Conservation (phyloP, 108 stramenopile genomes). For the Cyclostephanos invisitatus region DNA sequence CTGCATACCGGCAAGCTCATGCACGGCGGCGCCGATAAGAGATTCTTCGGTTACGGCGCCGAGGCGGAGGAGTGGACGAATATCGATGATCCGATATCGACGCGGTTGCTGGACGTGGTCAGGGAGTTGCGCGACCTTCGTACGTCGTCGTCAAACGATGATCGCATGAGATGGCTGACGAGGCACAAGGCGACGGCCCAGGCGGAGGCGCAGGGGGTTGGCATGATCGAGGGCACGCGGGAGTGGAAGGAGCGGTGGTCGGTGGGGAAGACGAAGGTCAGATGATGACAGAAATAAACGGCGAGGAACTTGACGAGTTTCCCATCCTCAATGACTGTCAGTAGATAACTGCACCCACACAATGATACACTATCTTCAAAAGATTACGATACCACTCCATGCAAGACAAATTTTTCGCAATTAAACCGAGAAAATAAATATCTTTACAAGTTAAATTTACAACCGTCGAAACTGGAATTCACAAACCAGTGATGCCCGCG, state of each 20-base stretch:
- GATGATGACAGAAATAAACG: no score
- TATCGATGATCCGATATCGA: slow-evolving; percentile 21
- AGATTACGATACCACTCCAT: no score
- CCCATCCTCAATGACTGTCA: no score
- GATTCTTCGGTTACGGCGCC: slow-evolving; percentile 48
- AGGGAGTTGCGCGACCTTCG: slow-evolving; percentile 20
- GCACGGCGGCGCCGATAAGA: slow-evolving; percentile 8
- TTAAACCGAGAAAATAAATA: no score
- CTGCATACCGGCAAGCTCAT: slow-evolving; percentile 24
- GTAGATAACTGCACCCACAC: no score
- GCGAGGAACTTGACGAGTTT: no score
- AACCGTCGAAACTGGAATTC: no score
- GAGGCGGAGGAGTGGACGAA: slow-evolving; percentile 42
- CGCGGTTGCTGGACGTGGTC: slow-evolving; percentile 26
- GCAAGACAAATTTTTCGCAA: no score
- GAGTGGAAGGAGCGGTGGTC: slow-evolving; percentile 51
- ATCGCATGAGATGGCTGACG: slow-evolving; percentile 33
- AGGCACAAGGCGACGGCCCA: slow-evolving; percentile 12
- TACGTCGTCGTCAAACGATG: slow-evolving; percentile 11
- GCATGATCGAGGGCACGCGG: slow-evolving; percentile 39
- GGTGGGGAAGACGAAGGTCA: background rate
- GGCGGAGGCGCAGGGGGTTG: slow-evolving; percentile 41
- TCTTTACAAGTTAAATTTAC: no score
- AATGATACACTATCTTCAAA: no score
- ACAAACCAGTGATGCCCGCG: no score